Conservation (phyloP, 306 rosid species). For the Carpinus viminea region DNA sequence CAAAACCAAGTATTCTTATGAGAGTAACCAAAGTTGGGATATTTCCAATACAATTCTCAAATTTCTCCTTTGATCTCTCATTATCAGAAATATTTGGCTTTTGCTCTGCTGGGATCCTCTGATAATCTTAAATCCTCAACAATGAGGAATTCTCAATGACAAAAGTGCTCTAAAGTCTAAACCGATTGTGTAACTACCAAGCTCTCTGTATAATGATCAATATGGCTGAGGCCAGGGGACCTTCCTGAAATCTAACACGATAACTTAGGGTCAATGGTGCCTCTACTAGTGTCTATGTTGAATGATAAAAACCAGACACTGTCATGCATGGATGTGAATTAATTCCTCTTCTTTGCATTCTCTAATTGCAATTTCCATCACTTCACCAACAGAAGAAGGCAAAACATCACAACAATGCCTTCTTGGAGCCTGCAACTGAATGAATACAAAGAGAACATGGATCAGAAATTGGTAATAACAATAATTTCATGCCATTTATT, state of each 20-base stretch:
- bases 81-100: neutral
- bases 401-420: constrained; percentile 83
- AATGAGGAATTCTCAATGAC: neutral
- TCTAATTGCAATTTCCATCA: constrained; percentile 65
- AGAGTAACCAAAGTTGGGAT: neutral
- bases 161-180: neutral
- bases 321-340: constrained; percentile 45
- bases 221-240: neutral
- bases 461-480: constrained; percentile 11
- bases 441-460: constrained; percentile 8
- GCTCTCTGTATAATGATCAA: neutral
- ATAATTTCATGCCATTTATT: neutral
- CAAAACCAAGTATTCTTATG: too few relatives aligned
- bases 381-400: constrained; percentile 37
- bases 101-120: neutral
- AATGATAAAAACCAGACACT: neutral
- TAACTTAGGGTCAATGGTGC: neutral
- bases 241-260: neutral
- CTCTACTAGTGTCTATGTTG: neutral
- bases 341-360: constrained; percentile 75
- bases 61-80: neutral
- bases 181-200: neutral
- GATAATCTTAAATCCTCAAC: neutral
- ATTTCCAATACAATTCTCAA: neutral
- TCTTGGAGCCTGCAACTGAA: constrained; percentile 87